Evolutionary conservation across 1,284 basidiomycete genomes (phyloP).

Genomic region (Hemileia vastatrix): DNA sequence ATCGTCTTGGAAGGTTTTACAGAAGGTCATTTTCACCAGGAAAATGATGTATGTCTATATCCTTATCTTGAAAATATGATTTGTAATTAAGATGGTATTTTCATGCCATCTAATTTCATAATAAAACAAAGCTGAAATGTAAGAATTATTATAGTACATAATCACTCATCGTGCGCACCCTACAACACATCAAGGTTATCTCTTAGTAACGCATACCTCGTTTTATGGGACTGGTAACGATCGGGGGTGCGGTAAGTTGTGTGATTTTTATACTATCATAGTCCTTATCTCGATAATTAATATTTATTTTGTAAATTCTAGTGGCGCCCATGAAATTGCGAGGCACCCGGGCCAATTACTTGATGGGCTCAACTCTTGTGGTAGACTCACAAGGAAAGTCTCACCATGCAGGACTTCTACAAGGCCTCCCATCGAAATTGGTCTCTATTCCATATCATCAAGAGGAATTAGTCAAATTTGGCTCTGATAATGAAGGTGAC

Average conservation of each 20-base stretch:
- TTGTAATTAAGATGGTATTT: too few species aligned
- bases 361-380: conserved; percentile 65
- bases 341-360: conserved; percentile 64
- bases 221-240: conserved; percentile 69
- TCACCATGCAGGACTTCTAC: conserved; percentile 54
- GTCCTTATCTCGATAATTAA: not conserved
- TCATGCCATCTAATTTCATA: not conserved
- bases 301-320: conserved; percentile 37
- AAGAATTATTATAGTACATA: conserved; percentile 59
- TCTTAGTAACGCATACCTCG: conserved; percentile 79
- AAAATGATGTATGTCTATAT: conserved; percentile 63
- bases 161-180: conserved; percentile 82
- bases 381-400: conserved; percentile 57
- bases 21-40: conserved; percentile 90
- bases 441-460: conserved; percentile 52
- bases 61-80: too few species aligned
- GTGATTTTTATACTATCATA: conserved; percentile 25
- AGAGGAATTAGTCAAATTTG: conserved; percentile 49
- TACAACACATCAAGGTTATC: conserved; percentile 75
- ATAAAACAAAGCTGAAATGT: not conserved
- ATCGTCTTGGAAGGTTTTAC: conserved; percentile 71
- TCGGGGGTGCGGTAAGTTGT: conserved; percentile 59
- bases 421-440: conserved; percentile 64
- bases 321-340: conserved; percentile 73
- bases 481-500: conserved; percentile 58